These are phyloP conservation scores for Neopestalotiopsis rosae DNA, from an alignment of 2,329 filamentous ascomycete species.

Conservation along the genomic window DNA sequence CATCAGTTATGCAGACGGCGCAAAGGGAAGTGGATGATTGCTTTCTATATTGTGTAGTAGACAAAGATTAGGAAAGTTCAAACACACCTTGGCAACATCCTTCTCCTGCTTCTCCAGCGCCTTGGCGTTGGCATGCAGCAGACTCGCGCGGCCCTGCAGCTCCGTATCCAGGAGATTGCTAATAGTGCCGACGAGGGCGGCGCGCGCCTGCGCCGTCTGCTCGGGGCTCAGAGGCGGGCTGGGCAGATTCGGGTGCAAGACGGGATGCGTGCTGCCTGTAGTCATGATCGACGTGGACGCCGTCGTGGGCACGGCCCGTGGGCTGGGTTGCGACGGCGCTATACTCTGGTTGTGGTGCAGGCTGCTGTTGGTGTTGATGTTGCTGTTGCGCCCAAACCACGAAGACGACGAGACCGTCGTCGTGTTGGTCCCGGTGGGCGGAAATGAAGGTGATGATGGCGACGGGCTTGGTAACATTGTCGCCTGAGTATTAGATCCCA, in stretches of 20 bases:
- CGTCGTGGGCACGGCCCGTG: constrained; percentile 14
- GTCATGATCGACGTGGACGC: constrained; percentile 19
- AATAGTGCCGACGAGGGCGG: constrained; percentile 65
- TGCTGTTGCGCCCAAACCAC: background rate
- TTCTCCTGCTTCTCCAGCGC: constrained; percentile 72
- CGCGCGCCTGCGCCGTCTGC: constrained; percentile 61
- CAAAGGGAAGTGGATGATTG: too few species aligned
- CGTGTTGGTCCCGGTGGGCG: background rate
- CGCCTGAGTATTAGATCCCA: background rate
- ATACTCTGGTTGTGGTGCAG: background rate
- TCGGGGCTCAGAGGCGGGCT: constrained; percentile 46
- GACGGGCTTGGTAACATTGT: constrained; percentile 17
- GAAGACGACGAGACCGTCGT: constrained; percentile 2
- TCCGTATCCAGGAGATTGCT: constrained; percentile 73
- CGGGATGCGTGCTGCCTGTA: constrained; percentile 21
- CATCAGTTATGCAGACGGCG: too few species aligned
- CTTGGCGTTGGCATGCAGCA: constrained; percentile 72
- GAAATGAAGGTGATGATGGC: constrained; percentile 21
- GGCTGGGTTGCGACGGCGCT: constrained; percentile 18
- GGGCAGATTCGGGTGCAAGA: constrained; percentile 42
- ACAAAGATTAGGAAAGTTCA: background rate
- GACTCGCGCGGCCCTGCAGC: constrained; percentile 69
- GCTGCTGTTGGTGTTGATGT: too few species aligned
- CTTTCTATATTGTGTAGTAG: too few species aligned
- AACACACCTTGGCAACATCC: constrained; percentile 55